Evolutionary conservation across 2,329 filamentous ascomycete species (phyloP), one percentile per base, ranked within the genome.

Genomic region (Pseudogymnoascus sp.): DNA sequence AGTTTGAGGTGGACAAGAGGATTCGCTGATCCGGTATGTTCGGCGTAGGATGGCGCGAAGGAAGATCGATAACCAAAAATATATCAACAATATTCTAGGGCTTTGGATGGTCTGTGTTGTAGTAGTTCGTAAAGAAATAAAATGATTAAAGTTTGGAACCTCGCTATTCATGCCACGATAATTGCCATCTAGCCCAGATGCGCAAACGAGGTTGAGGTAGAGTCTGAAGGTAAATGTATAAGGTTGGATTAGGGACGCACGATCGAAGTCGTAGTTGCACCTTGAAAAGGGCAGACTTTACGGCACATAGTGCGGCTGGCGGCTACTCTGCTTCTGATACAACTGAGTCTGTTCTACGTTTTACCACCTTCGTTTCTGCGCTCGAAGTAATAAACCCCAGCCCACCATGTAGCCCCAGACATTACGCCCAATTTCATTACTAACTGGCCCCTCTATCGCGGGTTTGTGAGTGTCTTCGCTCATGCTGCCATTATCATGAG

Each of bases 1-100:
- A 84, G 85, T 61, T 73, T 92, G 68, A 74, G 80, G 62, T 95
- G 89, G 90, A 85, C 78, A 26, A 71, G 75, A 5, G 84, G 82
- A 0, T 85, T 84, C 61, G 62, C 63, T n/a, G 60, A 58, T 7
- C 21, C 69, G 33, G n/a, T 62, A 23, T 71, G 69, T 62, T 61
- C 55, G 10, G 6, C n/a, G n/a, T 52, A 52, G 5, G 45, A 9
- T 30, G n/a, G 5, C 9, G 5, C 15, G 30, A 8, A 18, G n/a
- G 23, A 30, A 30, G n/a, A 18, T 10, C 15, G 9, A 13, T 8
- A 5, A 9, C 8, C n/a, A 30, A n/a, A 48, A 48, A n/a, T 13
- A 13, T 52, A 4, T 18, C 9, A 5, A 15, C 45, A 3, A 30
- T 19, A 39, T 39, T 5, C 8, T 39, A 18, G 9, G n/a, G 18